Evolutionary conservation across 2,329 filamentous ascomycete species (phyloP), one percentile per base, ranked within the genome.

Genomic region (Penicillium sp.): DNA sequence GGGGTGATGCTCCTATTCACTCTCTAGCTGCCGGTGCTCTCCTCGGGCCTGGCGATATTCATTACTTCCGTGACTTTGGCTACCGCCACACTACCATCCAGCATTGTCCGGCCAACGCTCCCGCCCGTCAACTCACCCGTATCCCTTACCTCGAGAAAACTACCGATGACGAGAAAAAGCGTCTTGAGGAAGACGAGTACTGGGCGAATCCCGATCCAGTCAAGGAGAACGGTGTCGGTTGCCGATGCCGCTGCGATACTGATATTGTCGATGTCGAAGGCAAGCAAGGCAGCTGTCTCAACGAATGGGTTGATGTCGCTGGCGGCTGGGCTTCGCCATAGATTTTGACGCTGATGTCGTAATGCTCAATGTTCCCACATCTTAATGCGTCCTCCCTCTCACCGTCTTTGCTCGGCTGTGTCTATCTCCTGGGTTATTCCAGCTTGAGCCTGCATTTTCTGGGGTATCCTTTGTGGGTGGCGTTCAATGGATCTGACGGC

Each of bases 61-160:
- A 99, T 76, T 99, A 99, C 78, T 99, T 99, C 86, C 91, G 94
- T 65, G 94, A 99, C 73, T 93, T 97, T 76, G 94, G 94, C 51
- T 99, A 99, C 78, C 85, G 94, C 69, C 94, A 99, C 76, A 99
- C 94, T 7, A 99, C 94, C 3, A 99, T 99, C 69, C 93, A 97
- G 76, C 94, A 99, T 75, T 99, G 94, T 68, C 94, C 94, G 1
- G 91, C 92, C 51, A 99, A 99, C 70, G 94, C 94, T 2, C 94
- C 93, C 0, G 86, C 88, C 11, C 86, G 90, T 44, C 94, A 99
- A 75, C 81, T 96, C 40, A 84, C 88, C 4, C 85, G 91, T 53
- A 81, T 86, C 48, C 91, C 90, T 0, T 97, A 81, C 70, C 84
- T 96, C 14, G 91, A 97, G 74, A 84, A 77, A 78, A 94, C 90